A percentile compares a stretch with the other conserved stretches of the same genome.
phyloP scores from a whole-genome alignment of 345 rosid species.

The Anacardium occidentale region DNA sequence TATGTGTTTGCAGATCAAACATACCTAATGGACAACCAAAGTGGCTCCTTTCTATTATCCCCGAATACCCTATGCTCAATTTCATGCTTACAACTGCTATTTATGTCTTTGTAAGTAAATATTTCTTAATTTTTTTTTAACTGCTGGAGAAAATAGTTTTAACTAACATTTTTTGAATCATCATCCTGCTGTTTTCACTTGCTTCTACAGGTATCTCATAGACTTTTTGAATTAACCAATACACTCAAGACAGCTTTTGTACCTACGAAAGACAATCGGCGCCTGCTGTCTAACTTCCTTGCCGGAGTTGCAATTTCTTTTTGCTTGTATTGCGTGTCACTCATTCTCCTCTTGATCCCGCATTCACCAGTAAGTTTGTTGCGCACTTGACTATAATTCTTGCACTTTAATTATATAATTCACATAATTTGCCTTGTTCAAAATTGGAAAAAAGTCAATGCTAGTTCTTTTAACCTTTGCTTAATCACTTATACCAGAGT shows the following conservation, averaged over 20 bases:
- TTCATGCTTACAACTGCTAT: slow-evolving; percentile 95
- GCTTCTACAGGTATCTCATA: slow-evolving; percentile 65
- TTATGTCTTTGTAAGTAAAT: slow-evolving; percentile 65
- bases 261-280: slow-evolving; percentile 70
- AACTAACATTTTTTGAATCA: background rate
- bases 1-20: slow-evolving; percentile 57
- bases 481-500: background rate
- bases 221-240: slow-evolving; percentile 80
- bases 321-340: slow-evolving; percentile 56
- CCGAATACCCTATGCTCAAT: slow-evolving; percentile 85
- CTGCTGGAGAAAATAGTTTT: slow-evolving; percentile 1
- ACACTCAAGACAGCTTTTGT: slow-evolving; percentile 65
- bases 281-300: slow-evolving; percentile 56
- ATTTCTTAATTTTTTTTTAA: background rate
- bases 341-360: slow-evolving; percentile 79
- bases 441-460: background rate
- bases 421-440: background rate
- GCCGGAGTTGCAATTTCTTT: slow-evolving; percentile 64
- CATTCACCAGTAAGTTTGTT: slow-evolving; percentile 52
- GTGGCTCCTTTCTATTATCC: slow-evolving; percentile 93
- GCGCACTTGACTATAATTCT: background rate
- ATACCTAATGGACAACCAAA: slow-evolving; percentile 92
- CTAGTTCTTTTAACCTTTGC: slow-evolving; percentile 1
- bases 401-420: slow-evolving; percentile 4
- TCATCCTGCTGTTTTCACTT: slow-evolving; percentile 16